Conservation (phyloP, 257 asterid genomes). For the Solanum piurae region DNA sequence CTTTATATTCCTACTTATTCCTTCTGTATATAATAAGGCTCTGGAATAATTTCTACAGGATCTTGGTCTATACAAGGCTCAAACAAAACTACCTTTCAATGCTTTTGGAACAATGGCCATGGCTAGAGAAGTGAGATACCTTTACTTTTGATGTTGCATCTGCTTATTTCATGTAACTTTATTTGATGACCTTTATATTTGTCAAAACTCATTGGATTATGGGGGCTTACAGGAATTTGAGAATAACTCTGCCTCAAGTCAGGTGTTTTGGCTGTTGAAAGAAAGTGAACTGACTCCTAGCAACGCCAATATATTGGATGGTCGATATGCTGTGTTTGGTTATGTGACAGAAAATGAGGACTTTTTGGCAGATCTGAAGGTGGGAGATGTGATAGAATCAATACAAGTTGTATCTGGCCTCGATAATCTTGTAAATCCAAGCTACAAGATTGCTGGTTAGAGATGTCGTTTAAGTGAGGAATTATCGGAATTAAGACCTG, state of each 20-base stretch:
- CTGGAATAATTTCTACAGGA: conserved; percentile 34
- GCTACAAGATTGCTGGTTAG: conserved; percentile 95
- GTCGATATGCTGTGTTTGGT: conserved; percentile 87
- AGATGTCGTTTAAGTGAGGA: neutral
- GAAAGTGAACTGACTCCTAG: conserved; percentile 98
- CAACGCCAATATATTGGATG: conserved; percentile 94
- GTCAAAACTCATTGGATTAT: neutral
- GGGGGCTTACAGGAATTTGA: conserved; percentile 66
- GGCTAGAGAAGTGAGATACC: conserved; percentile 81
- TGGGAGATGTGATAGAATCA: conserved; percentile 94
- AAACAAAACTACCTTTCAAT: conserved; percentile 90
- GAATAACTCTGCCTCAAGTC: conserved; percentile 94
- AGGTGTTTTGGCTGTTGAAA: conserved; percentile 92
- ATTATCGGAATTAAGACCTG: neutral
- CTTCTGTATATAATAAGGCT: neutral
- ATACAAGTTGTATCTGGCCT: conserved; percentile 79
- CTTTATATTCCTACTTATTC: neutral
- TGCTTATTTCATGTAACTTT: neutral
- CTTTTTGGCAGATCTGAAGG: conserved; percentile 83
- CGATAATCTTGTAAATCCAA: conserved; percentile 89
- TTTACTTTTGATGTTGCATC: neutral
- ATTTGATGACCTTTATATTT: neutral
- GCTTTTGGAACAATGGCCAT: conserved; percentile 99
- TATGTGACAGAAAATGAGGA: conserved; percentile 79
- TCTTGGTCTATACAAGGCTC: conserved; percentile 96